These are phyloP conservation scores for Pythium folliculosum DNA, from an alignment of 352 stramenopile genomes.

Conservation along the genomic window DNA sequence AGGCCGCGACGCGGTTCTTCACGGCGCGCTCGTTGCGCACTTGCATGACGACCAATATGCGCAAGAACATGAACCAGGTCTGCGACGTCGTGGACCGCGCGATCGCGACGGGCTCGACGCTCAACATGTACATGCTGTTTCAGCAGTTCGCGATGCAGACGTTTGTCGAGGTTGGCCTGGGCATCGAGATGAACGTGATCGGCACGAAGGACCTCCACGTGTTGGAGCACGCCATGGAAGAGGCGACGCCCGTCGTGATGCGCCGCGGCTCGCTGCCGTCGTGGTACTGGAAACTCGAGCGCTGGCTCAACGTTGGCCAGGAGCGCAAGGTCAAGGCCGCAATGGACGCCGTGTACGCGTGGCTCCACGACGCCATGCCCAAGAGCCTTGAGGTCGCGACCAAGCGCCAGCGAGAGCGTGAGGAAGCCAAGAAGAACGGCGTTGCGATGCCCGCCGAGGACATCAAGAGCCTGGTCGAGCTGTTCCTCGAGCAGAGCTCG, in stretches of 20 bases:
- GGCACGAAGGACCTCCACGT: constrained; percentile 26
- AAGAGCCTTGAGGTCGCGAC: constrained; percentile 18
- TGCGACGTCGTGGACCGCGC: constrained; percentile 23
- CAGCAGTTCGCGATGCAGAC: constrained; percentile 54
- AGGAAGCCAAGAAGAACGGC: constrained; percentile 21
- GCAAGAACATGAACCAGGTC: constrained; percentile 26
- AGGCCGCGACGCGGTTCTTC: neutral
- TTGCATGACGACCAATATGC: neutral
- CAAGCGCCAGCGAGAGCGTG: constrained; percentile 39
- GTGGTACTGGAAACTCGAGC: constrained; percentile 48
- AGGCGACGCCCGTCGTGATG: constrained; percentile 9
- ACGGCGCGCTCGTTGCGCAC: neutral
- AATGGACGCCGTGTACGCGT: constrained; percentile 37
- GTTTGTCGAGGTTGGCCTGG: constrained; percentile 54
- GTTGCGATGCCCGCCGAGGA: constrained; percentile 2
- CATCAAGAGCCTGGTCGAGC: constrained; percentile 18
- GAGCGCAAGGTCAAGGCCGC: constrained; percentile 39
- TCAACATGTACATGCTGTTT: constrained; percentile 37
- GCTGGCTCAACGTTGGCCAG: constrained; percentile 39
- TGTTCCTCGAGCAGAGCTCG: constrained; percentile 3
- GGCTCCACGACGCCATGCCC: constrained; percentile 42
- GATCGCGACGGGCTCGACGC: constrained; percentile 1
- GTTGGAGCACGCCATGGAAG: constrained; percentile 33
- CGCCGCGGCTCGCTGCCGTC: neutral
- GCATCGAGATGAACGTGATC: constrained; percentile 41